Conservation (phyloP, 495 filamentous ascomycete genomes). For the Aspergillus indologenus region DNA sequence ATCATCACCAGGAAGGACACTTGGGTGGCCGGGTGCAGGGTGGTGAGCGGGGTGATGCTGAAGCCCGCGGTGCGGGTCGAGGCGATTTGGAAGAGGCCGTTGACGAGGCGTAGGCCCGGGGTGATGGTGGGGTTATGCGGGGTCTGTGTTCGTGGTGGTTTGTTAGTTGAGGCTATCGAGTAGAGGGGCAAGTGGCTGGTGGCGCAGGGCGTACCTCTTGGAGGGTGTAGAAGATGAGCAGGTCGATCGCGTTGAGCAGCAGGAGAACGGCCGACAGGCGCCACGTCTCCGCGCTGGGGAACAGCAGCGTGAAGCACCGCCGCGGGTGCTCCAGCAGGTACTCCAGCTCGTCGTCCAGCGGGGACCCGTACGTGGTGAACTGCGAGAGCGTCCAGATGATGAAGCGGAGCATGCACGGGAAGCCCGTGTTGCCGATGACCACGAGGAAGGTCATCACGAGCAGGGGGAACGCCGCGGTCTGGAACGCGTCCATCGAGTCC, state of each 20-base stretch:
- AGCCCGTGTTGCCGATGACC: conserved; percentile 84
- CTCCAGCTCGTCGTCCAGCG: conserved; percentile 71
- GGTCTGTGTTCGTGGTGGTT: not conserved
- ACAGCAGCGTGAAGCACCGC: conserved; percentile 84
- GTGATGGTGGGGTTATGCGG: conserved; percentile 54
- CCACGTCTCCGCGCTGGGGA: conserved; percentile 78
- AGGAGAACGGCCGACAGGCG: conserved; percentile 78
- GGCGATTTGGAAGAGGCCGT: conserved; percentile 78
- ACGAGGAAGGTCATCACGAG: conserved; percentile 73
- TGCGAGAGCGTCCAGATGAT: conserved; percentile 69
- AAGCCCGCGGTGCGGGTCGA: conserved; percentile 83
- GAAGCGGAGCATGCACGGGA: conserved; percentile 81
- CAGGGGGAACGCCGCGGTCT: conserved; percentile 63
- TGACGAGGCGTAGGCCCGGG: conserved; percentile 61
- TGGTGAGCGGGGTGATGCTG: conserved; percentile 63
- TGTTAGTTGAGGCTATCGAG: no score
- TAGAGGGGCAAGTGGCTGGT: conserved; percentile 2
- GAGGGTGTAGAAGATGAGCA: conserved; percentile 71
- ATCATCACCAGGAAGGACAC: conserved; percentile 92
- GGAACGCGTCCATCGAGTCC: conserved; percentile 82
- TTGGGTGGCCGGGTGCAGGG: conserved; percentile 79
- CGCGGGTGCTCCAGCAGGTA: conserved; percentile 87
- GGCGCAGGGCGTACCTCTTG: conserved; percentile 66
- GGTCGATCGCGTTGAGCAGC: conserved; percentile 71
- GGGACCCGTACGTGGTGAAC: conserved; percentile 48